phyloP scores from a whole-genome alignment of 306 rosid species.

The Macrotyloma uniflorum region DNA sequence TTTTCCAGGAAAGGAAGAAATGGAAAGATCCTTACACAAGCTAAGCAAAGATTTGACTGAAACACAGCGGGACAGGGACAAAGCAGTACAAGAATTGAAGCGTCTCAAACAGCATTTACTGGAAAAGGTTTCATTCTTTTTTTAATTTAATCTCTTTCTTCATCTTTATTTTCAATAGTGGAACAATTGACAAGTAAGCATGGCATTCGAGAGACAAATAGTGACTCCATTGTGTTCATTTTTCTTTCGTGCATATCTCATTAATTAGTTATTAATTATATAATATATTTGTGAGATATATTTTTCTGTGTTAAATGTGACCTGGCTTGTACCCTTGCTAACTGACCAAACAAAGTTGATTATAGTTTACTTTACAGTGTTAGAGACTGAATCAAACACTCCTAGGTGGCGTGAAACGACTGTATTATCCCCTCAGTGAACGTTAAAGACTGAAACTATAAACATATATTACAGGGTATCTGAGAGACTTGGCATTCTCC shows the following conservation, averaged over 20 bases:
- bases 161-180: background rate
- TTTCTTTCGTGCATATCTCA: background rate
- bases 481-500: background rate
- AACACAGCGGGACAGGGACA: slow-evolving; percentile 66
- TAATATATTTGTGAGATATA: slow-evolving; percentile 3
- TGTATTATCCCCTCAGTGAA: background rate
- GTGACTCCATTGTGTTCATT: background rate
- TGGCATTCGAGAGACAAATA: background rate
- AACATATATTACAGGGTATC: background rate
- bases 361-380: slow-evolving; percentile 1
- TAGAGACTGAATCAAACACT: background rate
- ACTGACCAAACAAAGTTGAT: background rate
- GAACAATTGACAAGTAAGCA: background rate
- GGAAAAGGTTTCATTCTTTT: slow-evolving; percentile 67
- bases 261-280: too few relatives aligned
- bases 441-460: background rate
- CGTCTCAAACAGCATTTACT: slow-evolving; percentile 92
- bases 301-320: slow-evolving; percentile 6
- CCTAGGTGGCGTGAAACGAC: background rate
- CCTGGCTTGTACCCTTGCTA: background rate
- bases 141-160: background rate
- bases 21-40: slow-evolving; percentile 66
- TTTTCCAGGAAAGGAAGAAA: slow-evolving; percentile 68
- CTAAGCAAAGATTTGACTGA: slow-evolving; percentile 63
- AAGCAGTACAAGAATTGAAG: slow-evolving; percentile 66